Evolutionary conservation across 2,329 filamentous ascomycete genomes (phyloP).

Genomic region (Aspergillus piperis): DNA sequence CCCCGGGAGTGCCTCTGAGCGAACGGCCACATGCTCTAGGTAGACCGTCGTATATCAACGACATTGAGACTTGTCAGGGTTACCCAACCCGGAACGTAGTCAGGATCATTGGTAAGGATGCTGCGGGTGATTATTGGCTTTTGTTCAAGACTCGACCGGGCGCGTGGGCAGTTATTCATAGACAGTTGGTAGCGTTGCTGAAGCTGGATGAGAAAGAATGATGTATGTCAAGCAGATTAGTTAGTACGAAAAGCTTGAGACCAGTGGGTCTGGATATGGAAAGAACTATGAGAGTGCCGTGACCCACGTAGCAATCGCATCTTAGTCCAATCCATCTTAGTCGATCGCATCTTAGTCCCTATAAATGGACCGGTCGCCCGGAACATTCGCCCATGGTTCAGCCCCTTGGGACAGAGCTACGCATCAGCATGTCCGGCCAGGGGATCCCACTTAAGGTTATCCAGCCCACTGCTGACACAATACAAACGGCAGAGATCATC

Average conservation of each 20-base stretch:
- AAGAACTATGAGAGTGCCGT: neutral
- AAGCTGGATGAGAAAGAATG: neutral
- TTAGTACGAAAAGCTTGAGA: too few relatives aligned
- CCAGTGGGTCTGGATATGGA: neutral
- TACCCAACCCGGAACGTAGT: slow-evolving; percentile 19
- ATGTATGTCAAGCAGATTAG: neutral
- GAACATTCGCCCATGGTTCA: neutral
- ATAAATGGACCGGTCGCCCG: neutral
- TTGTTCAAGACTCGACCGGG: slow-evolving; percentile 22
- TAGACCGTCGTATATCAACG: slow-evolving; percentile 16
- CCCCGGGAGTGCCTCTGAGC: slow-evolving; percentile 2
- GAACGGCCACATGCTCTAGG: slow-evolving; percentile 10
- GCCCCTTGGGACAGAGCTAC: neutral
- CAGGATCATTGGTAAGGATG: slow-evolving; percentile 36
- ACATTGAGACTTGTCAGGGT: slow-evolving; percentile 1
- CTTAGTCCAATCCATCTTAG: too few relatives aligned
- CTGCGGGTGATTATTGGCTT: slow-evolving; percentile 36
- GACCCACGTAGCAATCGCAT: neutral
- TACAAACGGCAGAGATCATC: neutral
- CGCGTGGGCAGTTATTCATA: slow-evolving; percentile 26
- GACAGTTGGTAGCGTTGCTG: slow-evolving; percentile 5
- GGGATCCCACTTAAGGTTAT: slow-evolving; percentile 4
- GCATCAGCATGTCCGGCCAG: neutral
- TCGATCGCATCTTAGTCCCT: neutral
- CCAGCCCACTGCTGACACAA: neutral